A percentile compares a stretch with the other conserved stretches of the same genome.
phyloP scores from a whole-genome alignment of 495 filamentous ascomycete species.

The Trichoderma asperelloides region DNA sequence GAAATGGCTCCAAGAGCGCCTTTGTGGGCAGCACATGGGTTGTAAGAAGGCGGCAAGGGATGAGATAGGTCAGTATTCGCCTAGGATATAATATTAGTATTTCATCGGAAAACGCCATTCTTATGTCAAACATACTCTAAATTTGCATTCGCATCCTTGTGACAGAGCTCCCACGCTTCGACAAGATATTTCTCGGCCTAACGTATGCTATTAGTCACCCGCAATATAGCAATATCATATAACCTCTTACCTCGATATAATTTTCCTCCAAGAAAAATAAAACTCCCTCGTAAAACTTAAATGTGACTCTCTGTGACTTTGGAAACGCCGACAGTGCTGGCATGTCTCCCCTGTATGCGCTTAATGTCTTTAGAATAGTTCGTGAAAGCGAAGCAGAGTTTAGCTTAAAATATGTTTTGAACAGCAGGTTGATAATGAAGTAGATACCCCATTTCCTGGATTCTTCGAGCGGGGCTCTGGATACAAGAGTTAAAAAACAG shows the following conservation, averaged over 20 bases:
- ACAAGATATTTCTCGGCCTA: slow-evolving; percentile 76
- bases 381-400: slow-evolving; percentile 83
- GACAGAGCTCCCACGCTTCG: slow-evolving; percentile 68
- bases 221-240: no score
- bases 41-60: slow-evolving; percentile 83
- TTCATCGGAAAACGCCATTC: background rate
- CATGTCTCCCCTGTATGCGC: slow-evolving; percentile 66
- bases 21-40: slow-evolving; percentile 71
- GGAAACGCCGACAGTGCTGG: slow-evolving; percentile 68
- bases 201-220: slow-evolving; percentile 16
- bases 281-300: slow-evolving; percentile 89
- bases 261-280: slow-evolving; percentile 88
- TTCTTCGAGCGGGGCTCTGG: slow-evolving; percentile 72
- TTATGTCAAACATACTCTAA: slow-evolving; percentile 52
- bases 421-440: slow-evolving; percentile 81
- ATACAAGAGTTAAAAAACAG: background rate
- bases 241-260: slow-evolving; percentile 56
- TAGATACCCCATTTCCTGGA: slow-evolving; percentile 97
- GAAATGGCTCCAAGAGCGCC: slow-evolving; percentile 61
- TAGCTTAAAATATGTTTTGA: slow-evolving; percentile 97
- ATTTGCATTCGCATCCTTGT: slow-evolving; percentile 60
- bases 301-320: slow-evolving; percentile 86
- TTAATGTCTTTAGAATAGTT: slow-evolving; percentile 74
- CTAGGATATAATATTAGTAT: slow-evolving; percentile 36
- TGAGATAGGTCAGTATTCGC: slow-evolving; percentile 89